These are phyloP conservation scores for Dactylellina cionopaga DNA, from an alignment of 2,329 filamentous ascomycete genomes.

Conservation along the genomic window DNA sequence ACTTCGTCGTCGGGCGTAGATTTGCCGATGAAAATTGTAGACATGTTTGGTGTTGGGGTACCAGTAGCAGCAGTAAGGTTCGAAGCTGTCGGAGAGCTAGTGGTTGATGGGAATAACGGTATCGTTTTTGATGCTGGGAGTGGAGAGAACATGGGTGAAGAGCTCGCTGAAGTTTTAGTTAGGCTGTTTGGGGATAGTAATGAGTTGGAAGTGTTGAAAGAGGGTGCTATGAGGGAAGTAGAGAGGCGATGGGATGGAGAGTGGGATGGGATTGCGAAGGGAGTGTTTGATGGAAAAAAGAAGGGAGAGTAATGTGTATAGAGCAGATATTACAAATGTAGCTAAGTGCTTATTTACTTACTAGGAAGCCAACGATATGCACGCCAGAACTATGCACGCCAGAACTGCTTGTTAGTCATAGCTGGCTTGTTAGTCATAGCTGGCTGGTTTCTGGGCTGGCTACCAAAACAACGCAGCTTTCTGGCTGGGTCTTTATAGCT, in stretches of 20 bases:
- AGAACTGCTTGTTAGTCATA: no score
- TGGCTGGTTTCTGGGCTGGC: no score
- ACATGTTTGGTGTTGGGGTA: slow-evolving; percentile 96
- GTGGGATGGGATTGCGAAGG: slow-evolving; percentile 85
- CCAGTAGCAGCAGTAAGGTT: slow-evolving; percentile 88
- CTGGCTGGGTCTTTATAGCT: no score
- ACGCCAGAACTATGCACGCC: slow-evolving; percentile 49
- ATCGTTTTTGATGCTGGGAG: slow-evolving; percentile 76
- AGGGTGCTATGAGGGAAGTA: slow-evolving; percentile 79
- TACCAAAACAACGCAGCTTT: no score
- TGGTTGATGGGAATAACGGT: slow-evolving; percentile 86
- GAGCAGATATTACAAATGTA: background rate
- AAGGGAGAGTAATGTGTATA: slow-evolving; percentile 54
- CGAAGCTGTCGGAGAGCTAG: slow-evolving; percentile 89
- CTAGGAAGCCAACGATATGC: slow-evolving; percentile 17
- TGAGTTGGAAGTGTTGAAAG: slow-evolving; percentile 71
- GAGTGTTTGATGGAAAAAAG: slow-evolving; percentile 67
- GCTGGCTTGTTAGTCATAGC: no score
- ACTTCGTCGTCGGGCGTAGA: slow-evolving; percentile 94
- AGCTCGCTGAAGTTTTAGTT: slow-evolving; percentile 72
- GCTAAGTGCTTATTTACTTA: background rate
- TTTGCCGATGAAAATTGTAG: slow-evolving; percentile 98
- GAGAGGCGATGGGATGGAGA: slow-evolving; percentile 86
- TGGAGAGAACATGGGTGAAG: slow-evolving; percentile 62
- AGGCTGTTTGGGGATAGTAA: slow-evolving; percentile 48